Conservation (phyloP, 179 eudicot species). For the Beta macrorhiza region DNA sequence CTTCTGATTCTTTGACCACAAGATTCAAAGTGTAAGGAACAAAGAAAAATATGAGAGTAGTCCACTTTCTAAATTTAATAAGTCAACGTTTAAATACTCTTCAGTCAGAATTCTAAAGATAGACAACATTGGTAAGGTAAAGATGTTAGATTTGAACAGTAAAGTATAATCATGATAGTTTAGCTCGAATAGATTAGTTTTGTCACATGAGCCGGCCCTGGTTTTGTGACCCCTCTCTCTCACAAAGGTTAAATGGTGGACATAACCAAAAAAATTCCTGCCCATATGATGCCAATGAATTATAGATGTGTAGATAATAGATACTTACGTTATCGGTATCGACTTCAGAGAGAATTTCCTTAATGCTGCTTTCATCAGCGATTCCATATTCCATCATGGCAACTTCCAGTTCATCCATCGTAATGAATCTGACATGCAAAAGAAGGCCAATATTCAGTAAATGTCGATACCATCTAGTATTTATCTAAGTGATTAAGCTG, state of each 20-base stretch:
- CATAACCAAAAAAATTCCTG: neutral
- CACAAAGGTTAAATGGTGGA: neutral
- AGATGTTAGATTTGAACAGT: neutral
- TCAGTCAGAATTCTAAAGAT: neutral
- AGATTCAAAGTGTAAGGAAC: too few species aligned
- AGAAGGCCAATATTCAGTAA: conserved; percentile 5
- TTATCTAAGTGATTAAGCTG: neutral
- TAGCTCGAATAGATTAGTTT: neutral
- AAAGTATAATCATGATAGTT: neutral
- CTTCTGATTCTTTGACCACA: too few species aligned
- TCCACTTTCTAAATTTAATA: too few species aligned
- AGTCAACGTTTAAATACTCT: neutral
- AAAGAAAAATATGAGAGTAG: too few species aligned
- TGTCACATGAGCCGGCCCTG: too few species aligned
- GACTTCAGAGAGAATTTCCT: conserved; percentile 65
- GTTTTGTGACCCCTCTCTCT: too few species aligned
- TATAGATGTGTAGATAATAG: neutral
- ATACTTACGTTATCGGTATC: conserved; percentile 48
- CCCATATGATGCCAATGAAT: neutral
- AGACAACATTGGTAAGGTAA: neutral
- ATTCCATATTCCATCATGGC: conserved; percentile 53
- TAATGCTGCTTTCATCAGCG: conserved; percentile 45
- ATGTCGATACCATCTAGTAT: neutral
- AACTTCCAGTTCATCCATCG: conserved; percentile 43
- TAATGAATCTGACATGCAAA: conserved; percentile 38